A percentile compares a stretch with the other conserved stretches of the same genome.
Conservation (phyloP, 2,329 filamentous ascomycete species). For the Cadophora gregata region DNA sequence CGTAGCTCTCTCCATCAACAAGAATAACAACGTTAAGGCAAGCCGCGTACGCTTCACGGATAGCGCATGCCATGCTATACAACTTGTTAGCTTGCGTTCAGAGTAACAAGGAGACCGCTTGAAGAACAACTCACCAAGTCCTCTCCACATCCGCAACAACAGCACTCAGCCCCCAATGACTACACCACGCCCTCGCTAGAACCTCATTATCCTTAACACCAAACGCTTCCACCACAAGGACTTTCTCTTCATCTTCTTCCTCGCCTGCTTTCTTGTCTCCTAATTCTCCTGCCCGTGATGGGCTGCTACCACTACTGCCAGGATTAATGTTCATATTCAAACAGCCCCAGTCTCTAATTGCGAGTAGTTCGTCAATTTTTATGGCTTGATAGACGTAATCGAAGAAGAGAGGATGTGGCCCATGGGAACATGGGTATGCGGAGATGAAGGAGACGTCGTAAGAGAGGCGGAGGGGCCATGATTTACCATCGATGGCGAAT, state of each 20-base stretch:
- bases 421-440: constrained; percentile 68
- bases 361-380: constrained; percentile 68
- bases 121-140: constrained; percentile 55
- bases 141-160: constrained; percentile 71
- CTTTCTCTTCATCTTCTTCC: constrained; percentile 63
- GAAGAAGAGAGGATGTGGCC: constrained; percentile 74
- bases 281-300: constrained; percentile 23
- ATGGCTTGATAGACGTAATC: constrained; percentile 69
- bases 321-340: constrained; percentile 21
- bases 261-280: constrained; percentile 35
- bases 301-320: not conserved
- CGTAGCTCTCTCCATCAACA: constrained; percentile 43
- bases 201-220: constrained; percentile 79
- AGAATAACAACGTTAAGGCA: constrained; percentile 76
- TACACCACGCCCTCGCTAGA: constrained; percentile 77
- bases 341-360: constrained; percentile 67
- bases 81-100: constrained; percentile 45
- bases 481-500: constrained; percentile 67
- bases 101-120: not conserved
- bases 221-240: constrained; percentile 75
- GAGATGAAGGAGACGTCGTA: constrained; percentile 71
- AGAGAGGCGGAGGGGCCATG: constrained; percentile 66
- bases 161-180: constrained; percentile 75
- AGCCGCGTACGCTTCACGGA: constrained; percentile 77
- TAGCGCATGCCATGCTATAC: constrained; percentile 67